Evolutionary conservation across 2,329 filamentous ascomycete genomes (phyloP).

Genomic region (Ceratocystis huliohia): DNA sequence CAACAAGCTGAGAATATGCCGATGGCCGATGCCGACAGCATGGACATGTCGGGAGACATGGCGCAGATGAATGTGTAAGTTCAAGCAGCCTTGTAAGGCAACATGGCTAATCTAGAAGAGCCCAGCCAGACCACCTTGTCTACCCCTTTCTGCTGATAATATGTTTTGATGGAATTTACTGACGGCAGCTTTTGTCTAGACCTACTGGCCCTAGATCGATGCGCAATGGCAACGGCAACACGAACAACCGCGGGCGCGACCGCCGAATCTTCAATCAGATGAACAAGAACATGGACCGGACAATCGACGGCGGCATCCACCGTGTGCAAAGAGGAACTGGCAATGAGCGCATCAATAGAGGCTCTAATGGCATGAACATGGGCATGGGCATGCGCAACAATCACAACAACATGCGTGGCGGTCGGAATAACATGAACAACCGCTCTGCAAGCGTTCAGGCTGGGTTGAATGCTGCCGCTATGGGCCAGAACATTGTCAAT

Average conservation of each 20-base stretch:
- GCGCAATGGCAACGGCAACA: conserved; percentile 48
- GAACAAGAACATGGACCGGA: conserved; percentile 70
- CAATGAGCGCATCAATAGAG: conserved; percentile 60
- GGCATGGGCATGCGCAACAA: conserved; percentile 24
- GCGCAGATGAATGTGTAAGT: conserved; percentile 48
- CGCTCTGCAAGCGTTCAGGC: conserved; percentile 38
- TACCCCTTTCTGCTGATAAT: not conserved
- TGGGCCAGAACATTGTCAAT: conserved; percentile 31
- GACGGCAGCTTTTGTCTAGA: conserved; percentile 35
- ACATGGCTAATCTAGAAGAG: not conserved
- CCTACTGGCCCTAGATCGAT: conserved; percentile 92
- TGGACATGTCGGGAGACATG: conserved; percentile 18
- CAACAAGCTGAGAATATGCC: not conserved
- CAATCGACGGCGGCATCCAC: conserved; percentile 62
- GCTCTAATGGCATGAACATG: conserved; percentile 16
- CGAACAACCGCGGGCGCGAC: conserved; percentile 48
- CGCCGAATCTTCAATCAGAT: conserved; percentile 71
- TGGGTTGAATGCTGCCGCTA: conserved; percentile 33
- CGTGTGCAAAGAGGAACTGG: conserved; percentile 61
- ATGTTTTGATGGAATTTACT: not conserved
- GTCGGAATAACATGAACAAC: conserved; percentile 35
- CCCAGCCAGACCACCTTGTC: not conserved
- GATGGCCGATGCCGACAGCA: conserved; percentile 13
- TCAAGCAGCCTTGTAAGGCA: no score
- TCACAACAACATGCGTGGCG: conserved; percentile 16